Evolutionary conservation across 371 early-diverging fungal species (phyloP).

Genomic region (Blyttiomyces sp.): DNA sequence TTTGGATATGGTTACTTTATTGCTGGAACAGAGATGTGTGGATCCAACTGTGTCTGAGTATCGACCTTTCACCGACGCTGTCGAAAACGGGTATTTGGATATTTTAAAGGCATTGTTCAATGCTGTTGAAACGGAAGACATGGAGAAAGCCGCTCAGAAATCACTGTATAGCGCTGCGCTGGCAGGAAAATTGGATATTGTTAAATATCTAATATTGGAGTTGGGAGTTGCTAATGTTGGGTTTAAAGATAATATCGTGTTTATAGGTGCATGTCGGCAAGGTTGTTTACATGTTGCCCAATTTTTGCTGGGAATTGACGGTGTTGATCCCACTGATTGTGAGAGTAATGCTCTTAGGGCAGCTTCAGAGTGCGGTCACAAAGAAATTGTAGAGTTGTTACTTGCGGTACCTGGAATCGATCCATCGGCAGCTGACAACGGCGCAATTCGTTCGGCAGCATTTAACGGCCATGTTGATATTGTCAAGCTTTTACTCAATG

Average conservation of each 20-base stretch:
- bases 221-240: no score
- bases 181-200: no score
- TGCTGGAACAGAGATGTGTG: no score
- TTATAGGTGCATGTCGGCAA: background rate
- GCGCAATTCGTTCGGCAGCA: background rate
- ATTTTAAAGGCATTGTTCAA: no score
- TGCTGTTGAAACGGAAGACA: no score
- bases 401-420: conserved; percentile 6
- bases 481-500: conserved; percentile 1
- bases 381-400: conserved; percentile 5
- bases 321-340: conserved; percentile 10
- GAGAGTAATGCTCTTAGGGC: conserved; percentile 3
- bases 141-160: no score
- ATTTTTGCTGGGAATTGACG: background rate
- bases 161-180: no score
- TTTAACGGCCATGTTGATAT: background rate
- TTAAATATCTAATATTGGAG: no score
- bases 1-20: no score
- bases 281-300: background rate
- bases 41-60: no score
- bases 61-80: no score
- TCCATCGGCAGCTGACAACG: conserved; percentile 6
- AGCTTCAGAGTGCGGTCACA: conserved; percentile 9
- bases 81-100: no score
- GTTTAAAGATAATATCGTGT: conserved; percentile 1